These are phyloP conservation scores for Mycosarcoma mackinlayi DNA, from an alignment of 1,284 basidiomycete species.

Conservation along the genomic window DNA sequence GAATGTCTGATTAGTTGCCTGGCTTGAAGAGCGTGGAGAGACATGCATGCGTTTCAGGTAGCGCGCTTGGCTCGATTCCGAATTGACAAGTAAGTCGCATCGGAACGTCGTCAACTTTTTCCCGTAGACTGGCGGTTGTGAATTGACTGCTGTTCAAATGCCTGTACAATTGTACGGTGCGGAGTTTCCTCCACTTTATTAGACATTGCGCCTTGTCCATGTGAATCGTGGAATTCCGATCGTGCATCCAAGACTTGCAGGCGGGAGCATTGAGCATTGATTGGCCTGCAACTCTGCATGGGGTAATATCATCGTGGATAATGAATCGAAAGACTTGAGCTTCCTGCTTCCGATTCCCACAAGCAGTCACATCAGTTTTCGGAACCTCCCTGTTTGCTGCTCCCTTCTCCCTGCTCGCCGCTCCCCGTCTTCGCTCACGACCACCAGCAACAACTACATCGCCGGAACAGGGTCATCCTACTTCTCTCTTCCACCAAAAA, in stretches of 20 bases:
- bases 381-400: too few species aligned
- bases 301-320: too few species aligned
- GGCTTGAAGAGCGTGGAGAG: neutral
- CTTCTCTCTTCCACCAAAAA: neutral
- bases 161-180: too few species aligned
- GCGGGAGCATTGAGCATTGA: too few species aligned
- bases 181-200: constrained; percentile 9
- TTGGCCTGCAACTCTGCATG: neutral
- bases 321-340: too few species aligned
- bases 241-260: constrained; percentile 14
- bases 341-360: neutral
- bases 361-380: too few species aligned
- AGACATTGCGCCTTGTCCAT: neutral
- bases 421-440: too few species aligned
- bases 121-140: too few species aligned
- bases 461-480: neutral
- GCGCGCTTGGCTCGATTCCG: neutral
- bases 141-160: too few species aligned
- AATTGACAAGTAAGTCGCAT: constrained; percentile 1
- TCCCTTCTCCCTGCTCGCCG: neutral
- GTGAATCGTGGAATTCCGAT: constrained; percentile 9
- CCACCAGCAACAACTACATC: too few species aligned
- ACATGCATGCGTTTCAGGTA: neutral
- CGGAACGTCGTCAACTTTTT: constrained; percentile 2
- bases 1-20: neutral